Evolutionary conservation across 768 basidiomycete genomes (phyloP).

Genomic region (Cystobasidium onofrii): DNA sequence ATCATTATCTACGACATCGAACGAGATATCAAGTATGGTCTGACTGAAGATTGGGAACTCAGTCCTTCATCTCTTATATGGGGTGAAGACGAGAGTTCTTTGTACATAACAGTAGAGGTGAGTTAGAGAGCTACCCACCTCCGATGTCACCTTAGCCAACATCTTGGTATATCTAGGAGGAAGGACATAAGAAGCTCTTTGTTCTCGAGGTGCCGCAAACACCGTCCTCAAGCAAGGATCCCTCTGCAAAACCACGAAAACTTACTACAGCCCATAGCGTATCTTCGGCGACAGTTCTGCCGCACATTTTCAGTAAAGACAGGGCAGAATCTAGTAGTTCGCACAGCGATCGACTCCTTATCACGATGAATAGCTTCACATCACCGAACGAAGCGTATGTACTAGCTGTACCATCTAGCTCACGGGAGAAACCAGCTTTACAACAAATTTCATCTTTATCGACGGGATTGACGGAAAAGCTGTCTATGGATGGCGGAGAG

Average conservation of each 20-base stretch:
- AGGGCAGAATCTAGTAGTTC: neutral
- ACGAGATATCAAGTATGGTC: conserved; percentile 59
- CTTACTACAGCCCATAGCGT: conserved; percentile 57
- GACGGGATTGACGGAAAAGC: conserved; percentile 53
- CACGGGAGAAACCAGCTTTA: conserved; percentile 52
- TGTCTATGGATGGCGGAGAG: conserved; percentile 58
- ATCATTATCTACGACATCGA: conserved; percentile 69
- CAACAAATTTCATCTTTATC: conserved; percentile 58
- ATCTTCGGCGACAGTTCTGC: conserved; percentile 53
- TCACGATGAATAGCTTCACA: conserved; percentile 65
- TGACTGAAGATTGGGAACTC: conserved; percentile 79
- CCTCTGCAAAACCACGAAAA: conserved; percentile 50
- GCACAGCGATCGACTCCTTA: conserved; percentile 54
- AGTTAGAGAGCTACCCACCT: too few relatives aligned
- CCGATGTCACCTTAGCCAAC: too few relatives aligned
- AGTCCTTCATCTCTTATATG: conserved; percentile 47
- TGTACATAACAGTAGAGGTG: conserved; percentile 63
- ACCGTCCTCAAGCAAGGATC: conserved; percentile 7
- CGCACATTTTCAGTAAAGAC: conserved; percentile 48
- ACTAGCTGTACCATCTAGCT: conserved; percentile 47
- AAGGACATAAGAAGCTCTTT: conserved; percentile 68
- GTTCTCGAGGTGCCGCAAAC: conserved; percentile 50
- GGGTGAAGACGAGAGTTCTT: conserved; percentile 29
- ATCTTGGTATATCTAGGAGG: conserved; percentile 53
- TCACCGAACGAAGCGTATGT: conserved; percentile 73